Base-by-base conservation (phyloP, 306 rosid species). In the Begonia masoniana region DNA sequence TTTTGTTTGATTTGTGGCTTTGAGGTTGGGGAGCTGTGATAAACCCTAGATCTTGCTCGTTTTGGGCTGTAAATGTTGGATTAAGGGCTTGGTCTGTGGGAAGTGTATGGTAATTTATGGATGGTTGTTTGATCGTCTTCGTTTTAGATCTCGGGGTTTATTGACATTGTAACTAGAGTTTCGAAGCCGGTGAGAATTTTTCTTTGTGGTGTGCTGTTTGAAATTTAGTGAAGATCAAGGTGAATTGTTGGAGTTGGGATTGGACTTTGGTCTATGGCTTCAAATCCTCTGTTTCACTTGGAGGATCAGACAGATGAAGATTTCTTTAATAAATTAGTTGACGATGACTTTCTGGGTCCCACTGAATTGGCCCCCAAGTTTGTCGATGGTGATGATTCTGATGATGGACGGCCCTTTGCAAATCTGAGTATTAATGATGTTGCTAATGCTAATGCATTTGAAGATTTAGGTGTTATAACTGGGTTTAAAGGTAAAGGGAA, bases 251-350 rank as follows among this genome's bases (percentile, higher is more conserved):
- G 57, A 24, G 14, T 61, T 69, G 78, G 61, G 9, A 9, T 66
- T 65, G 68, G 82, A 69, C 58, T 67, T 65, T 58, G 66, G 58
- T 23, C 45, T 58, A 88, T 88, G 96, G 94, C 85, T 65, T 69
- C 92, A 43, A 79, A 73, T 81, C 94, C 88, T 67, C 85, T 92
- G 62, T 79, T 75, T 55, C 71, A 67, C 11, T 55, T 81, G 88
- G 92, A 88, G 88, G 96, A 88, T 84, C 87, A 79, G 60, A 75
- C 94, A 16, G 92, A 84, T 48, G 96, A 73, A 68, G 96, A 84
- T 73, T 88, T 88, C 71, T 88, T 88, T 49, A 94, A 88, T 71
- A 88, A 79, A 68, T 70, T 88, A 68, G 92, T 88, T 13, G 83
- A 79, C 64, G 91, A 89, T 61, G 95, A 81, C 49, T 57, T 62